Evolutionary conservation across 805 yeast species (phyloP).

Genomic region (Cyberlindnera suaveolens): DNA sequence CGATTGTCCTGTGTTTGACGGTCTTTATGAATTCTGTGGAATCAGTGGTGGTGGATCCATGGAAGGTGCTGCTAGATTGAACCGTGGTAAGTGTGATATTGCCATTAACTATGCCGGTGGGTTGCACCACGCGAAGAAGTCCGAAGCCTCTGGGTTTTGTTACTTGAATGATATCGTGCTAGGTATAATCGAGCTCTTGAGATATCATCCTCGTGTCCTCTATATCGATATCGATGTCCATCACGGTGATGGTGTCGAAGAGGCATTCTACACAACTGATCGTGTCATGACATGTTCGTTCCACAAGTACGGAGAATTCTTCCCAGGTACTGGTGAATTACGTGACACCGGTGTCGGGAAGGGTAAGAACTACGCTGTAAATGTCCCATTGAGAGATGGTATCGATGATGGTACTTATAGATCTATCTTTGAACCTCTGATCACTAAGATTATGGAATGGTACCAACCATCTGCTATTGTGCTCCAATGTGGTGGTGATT

Average conservation of each 20-base stretch:
- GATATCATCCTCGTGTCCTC: conserved; percentile 80
- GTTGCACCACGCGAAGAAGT: conserved; percentile 85
- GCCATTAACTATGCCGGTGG: conserved; percentile 96
- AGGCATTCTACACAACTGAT: conserved; percentile 88
- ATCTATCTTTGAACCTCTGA: conserved; percentile 84
- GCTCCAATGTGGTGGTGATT: conserved; percentile 98
- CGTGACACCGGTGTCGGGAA: conserved; percentile 79
- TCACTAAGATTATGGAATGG: conserved; percentile 70
- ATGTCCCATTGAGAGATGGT: conserved; percentile 87
- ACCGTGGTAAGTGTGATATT: conserved; percentile 78
- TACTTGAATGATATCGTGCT: conserved; percentile 86
- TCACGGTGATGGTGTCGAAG: conserved; percentile 95
- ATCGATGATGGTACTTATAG: conserved; percentile 80
- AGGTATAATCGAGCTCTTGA: conserved; percentile 70
- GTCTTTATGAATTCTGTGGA: conserved; percentile 67
- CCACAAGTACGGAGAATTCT: conserved; percentile 89
- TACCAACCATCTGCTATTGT: conserved; percentile 95
- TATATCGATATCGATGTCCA: conserved; percentile 89
- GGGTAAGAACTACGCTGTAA: conserved; percentile 78
- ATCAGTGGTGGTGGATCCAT: conserved; percentile 85
- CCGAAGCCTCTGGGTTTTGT: conserved; percentile 87
- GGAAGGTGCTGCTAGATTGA: conserved; percentile 83
- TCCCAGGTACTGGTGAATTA: conserved; percentile 89
- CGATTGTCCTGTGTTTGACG: conserved; percentile 83
- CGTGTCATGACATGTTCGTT: conserved; percentile 87